Evolutionary conservation across 2,329 filamentous ascomycete species (phyloP).

Genomic region (Gaeumannomyces tritici): DNA sequence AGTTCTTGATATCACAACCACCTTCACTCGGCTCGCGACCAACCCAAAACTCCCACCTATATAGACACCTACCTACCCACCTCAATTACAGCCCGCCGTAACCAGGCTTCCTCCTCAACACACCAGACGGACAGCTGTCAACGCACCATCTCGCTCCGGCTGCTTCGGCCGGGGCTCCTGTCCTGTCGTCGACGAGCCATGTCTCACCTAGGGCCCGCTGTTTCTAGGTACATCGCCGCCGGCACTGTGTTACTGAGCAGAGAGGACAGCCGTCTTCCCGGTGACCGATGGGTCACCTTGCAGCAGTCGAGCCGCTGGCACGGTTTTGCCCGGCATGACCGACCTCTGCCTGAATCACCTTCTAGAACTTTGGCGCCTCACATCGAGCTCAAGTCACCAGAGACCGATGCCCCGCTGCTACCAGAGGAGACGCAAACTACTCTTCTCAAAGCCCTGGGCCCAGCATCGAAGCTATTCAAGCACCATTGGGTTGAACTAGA

Average conservation of each 20-base stretch:
- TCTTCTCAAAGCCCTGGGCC: conserved; percentile 8
- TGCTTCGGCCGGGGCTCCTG: too few relatives aligned
- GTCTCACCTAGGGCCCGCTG: not conserved
- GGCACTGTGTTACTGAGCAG: conserved; percentile 4
- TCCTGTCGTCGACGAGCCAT: not conserved
- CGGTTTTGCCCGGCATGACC: conserved; percentile 1
- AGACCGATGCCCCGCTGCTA: not conserved
- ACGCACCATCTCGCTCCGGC: too few relatives aligned
- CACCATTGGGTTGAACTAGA: conserved; percentile 34
- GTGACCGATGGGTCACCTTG: not conserved
- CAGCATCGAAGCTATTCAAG: conserved; percentile 19
- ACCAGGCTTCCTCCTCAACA: too few relatives aligned
- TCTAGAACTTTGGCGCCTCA: not conserved
- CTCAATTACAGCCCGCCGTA: too few relatives aligned
- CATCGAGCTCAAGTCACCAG: not conserved
- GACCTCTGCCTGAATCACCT: not conserved
- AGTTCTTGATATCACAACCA: too few relatives aligned
- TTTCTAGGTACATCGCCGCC: conserved; percentile 4
- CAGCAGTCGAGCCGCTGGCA: not conserved
- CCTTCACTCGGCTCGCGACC: too few relatives aligned
- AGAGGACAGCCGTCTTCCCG: not conserved
- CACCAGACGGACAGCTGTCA: too few relatives aligned
- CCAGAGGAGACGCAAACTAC: conserved; percentile 5
- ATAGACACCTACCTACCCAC: too few relatives aligned
- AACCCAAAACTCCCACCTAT: too few relatives aligned